phyloP scores from a whole-genome alignment of 2,329 filamentous ascomycete species.

The Neofusicoccum kwambonambiense region DNA sequence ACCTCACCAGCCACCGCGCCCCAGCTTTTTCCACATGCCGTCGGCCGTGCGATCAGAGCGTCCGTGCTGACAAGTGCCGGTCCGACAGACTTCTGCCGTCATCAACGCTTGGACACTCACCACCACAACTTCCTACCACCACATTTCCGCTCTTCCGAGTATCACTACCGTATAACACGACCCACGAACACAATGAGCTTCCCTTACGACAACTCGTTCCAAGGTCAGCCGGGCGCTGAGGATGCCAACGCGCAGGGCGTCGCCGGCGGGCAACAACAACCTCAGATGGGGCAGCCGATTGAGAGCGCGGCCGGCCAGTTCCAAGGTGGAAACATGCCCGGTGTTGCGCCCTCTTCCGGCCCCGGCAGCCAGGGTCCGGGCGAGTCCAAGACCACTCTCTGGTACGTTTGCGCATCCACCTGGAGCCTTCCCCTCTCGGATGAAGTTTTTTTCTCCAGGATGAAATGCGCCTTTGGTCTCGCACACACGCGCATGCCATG shows the following conservation, averaged over 20 bases:
- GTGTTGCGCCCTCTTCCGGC: slow-evolving; percentile 38
- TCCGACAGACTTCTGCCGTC: slow-evolving; percentile 17
- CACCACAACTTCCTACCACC: slow-evolving; percentile 10
- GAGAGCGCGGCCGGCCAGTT: slow-evolving; percentile 54
- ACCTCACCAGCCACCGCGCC: slow-evolving; percentile 2
- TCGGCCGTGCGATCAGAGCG: slow-evolving; percentile 16
- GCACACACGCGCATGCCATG: not conserved
- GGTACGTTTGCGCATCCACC: slow-evolving; percentile 38
- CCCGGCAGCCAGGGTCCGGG: slow-evolving; percentile 37
- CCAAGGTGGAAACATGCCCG: slow-evolving; percentile 47
- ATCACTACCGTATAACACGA: slow-evolving; percentile 12
- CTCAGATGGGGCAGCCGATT: slow-evolving; percentile 57
- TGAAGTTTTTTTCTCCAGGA: slow-evolving; percentile 8
- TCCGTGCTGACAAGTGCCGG: slow-evolving; percentile 17
- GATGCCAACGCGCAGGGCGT: slow-evolving; percentile 54
- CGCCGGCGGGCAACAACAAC: slow-evolving; percentile 42
- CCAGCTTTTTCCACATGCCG: slow-evolving; percentile 3
- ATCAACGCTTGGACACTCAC: slow-evolving; percentile 18
- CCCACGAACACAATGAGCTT: slow-evolving; percentile 58
- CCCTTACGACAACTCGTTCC: slow-evolving; percentile 64
- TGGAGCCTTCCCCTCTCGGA: not conserved
- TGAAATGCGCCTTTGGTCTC: not conserved
- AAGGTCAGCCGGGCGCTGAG: slow-evolving; percentile 56
- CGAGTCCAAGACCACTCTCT: slow-evolving; percentile 53
- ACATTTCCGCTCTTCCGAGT: slow-evolving; percentile 17